These are phyloP conservation scores for Biscogniauxia marginata DNA, from an alignment of 2,329 filamentous ascomycete species.

Conservation along the genomic window DNA sequence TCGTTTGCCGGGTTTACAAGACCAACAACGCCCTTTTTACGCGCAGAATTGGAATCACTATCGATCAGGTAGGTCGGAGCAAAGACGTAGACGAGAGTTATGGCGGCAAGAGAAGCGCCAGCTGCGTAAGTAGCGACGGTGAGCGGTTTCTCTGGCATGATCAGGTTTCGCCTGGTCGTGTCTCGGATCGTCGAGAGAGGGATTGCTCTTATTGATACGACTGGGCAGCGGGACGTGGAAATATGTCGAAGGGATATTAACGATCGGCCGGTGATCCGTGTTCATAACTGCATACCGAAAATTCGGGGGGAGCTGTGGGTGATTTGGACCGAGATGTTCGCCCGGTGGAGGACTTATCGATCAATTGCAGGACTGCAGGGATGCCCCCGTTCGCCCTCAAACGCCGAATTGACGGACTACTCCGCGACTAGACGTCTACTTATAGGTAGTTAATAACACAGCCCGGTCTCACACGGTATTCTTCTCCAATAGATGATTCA, in stretches of 20 bases:
- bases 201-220: not conserved
- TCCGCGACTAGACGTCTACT: no score
- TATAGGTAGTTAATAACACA: no score
- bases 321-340: not conserved
- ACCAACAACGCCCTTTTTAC: conserved; percentile 86
- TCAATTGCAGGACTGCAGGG: not conserved
- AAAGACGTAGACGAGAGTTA: conserved; percentile 95
- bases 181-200: not conserved
- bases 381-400: not conserved
- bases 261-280: not conserved
- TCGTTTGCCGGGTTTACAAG: conserved; percentile 90
- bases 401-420: not conserved
- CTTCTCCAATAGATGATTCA: not conserved
- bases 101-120: conserved; percentile 89
- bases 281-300: not conserved
- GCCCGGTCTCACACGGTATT: not conserved
- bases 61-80: conserved; percentile 96
- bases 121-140: conserved; percentile 91
- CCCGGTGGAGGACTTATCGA: not conserved
- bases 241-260: not conserved
- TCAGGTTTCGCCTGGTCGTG: conserved; percentile 12
- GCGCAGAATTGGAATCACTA: conserved; percentile 64
- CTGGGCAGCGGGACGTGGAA: not conserved
- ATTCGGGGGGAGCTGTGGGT: not conserved
- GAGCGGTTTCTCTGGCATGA: conserved; percentile 78